These are phyloP conservation scores for Sporobolomyces pararoseus DNA, from an alignment of 768 basidiomycete species.

Conservation along the genomic window DNA sequence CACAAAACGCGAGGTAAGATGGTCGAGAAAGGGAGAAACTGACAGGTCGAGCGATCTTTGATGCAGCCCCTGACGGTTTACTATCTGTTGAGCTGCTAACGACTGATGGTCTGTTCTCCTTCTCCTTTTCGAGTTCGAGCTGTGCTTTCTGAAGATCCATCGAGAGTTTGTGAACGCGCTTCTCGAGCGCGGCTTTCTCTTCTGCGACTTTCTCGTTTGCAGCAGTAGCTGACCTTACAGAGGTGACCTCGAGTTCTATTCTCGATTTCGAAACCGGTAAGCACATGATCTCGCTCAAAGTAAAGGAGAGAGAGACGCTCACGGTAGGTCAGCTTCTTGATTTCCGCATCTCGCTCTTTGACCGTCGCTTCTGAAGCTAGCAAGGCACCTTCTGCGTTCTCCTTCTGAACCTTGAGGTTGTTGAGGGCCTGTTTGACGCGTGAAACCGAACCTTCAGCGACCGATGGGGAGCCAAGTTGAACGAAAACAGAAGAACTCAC, in stretches of 20 bases:
- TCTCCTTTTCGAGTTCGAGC: slow-evolving; percentile 14
- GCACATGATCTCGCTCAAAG: no score
- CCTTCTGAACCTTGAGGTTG: slow-evolving; percentile 26
- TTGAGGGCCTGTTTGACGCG: slow-evolving; percentile 19
- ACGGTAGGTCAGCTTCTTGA: slow-evolving; percentile 26
- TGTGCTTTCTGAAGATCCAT: slow-evolving; percentile 20
- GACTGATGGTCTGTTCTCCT: slow-evolving; percentile 2
- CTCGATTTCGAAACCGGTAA: no score
- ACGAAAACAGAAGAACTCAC: not conserved
- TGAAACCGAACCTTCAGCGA: not conserved
- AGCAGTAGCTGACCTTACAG: slow-evolving; percentile 1
- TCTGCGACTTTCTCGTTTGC: not conserved
- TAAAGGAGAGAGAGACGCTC: not conserved
- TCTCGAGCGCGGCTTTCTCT: slow-evolving; percentile 29
- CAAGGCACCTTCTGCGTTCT: slow-evolving; percentile 24
- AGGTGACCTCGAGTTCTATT: slow-evolving; percentile 23
- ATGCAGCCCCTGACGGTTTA: not conserved
- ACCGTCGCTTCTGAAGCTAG: not conserved
- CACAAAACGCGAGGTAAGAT: no score
- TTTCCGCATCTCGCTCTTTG: slow-evolving; percentile 15
- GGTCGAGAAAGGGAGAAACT: not conserved
- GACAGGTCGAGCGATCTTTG: slow-evolving; percentile 30
- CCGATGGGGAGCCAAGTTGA: not conserved
- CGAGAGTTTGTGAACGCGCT: slow-evolving; percentile 22
- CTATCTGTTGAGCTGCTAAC: not conserved